Base-by-base conservation (phyloP, 768 basidiomycete genomes). In the Russula brevipes region DNA sequence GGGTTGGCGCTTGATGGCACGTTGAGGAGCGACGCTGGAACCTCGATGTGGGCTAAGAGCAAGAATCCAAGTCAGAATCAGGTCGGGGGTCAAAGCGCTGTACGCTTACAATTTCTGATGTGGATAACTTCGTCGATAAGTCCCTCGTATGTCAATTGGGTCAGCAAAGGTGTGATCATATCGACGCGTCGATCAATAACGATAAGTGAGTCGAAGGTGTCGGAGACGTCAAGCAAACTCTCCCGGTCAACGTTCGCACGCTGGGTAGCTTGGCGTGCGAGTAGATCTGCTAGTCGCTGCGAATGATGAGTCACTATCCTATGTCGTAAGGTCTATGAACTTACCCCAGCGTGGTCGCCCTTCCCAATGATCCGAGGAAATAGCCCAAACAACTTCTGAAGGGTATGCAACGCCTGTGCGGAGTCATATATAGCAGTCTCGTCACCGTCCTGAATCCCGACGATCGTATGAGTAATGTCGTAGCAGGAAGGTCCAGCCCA, bases 121-220 rank as follows among this genome's bases (percentile, higher is more conserved):
- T 92, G 90, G 52, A 97, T 79, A 41, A 93, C 76, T 73, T 99
- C 97, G 71, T 98, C 97, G 39, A 98, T 80, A 53, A 99, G 85
- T 19, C 97, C 97, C 72, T 98, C 89, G 68, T 98, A 98, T 0
- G 97, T 99, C 60, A 98, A 78, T 70, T 98, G 95, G 2, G 97
- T 98, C 51, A 96, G 82, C 55, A 98, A 78, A 1, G 97, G 94
- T 0, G 97, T 97, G 63, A 98, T 86, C 89, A 98, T 90, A 70
- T 99, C 97, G 10, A 90, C 85, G 39, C 86, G 85, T 53, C 97
- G 85, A 73, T 99, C 97, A 61, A 99, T 69, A 42, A 98, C 80
- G 67, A 99, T 87, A 63, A 98, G 76, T 14, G 85, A 87, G 72
- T 99, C 97, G 58, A 98, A 81, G 55, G 79, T 83, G 16, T 83